Conservation (phyloP, 1,284 basidiomycete genomes). For the Papiliotrema nemorosa region DNA sequence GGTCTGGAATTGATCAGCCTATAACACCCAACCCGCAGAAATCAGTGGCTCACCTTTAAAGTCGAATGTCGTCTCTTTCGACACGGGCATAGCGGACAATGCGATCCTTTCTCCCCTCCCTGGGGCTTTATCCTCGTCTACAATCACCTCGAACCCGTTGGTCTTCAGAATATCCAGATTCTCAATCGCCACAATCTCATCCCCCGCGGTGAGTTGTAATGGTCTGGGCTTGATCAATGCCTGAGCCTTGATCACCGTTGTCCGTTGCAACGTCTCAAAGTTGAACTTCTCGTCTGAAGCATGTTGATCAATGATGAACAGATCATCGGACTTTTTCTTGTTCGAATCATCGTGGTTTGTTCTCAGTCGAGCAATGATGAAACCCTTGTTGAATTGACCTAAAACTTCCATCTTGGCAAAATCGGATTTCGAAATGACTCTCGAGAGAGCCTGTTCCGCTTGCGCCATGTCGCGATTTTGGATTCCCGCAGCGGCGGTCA, state of each 20-base stretch:
- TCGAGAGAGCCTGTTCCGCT: slow-evolving; percentile 71
- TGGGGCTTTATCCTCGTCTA: slow-evolving; percentile 57
- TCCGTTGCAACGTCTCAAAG: slow-evolving; percentile 87
- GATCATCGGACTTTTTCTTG: slow-evolving; percentile 60
- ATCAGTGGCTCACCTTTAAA: slow-evolving; percentile 55
- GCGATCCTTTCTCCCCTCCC: slow-evolving; percentile 59
- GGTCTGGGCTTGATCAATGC: slow-evolving; percentile 71
- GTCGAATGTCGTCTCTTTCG: slow-evolving; percentile 81
- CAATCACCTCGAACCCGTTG: slow-evolving; percentile 80
- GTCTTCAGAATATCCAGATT: slow-evolving; percentile 72
- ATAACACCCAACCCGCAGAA: background rate
- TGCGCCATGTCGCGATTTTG: slow-evolving; percentile 58
- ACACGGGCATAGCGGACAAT: slow-evolving; percentile 81
- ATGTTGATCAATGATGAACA: slow-evolving; percentile 76
- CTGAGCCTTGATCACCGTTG: slow-evolving; percentile 83
- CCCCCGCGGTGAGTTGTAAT: slow-evolving; percentile 81
- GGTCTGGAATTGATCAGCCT: slow-evolving; percentile 57
- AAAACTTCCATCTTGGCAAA: slow-evolving; percentile 79
- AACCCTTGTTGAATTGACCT: slow-evolving; percentile 96
- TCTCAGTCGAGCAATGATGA: slow-evolving; percentile 75
- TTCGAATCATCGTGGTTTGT: slow-evolving; percentile 27
- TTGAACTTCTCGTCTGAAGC: slow-evolving; percentile 93
- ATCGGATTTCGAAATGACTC: slow-evolving; percentile 84
- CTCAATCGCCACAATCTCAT: slow-evolving; percentile 84
- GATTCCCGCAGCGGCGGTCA: slow-evolving; percentile 56